A percentile compares a stretch with the other conserved stretches of the same genome.
Evolutionary conservation across 305 asterid genomes (phyloP).

Genomic region (Fraxinus floribunda): DNA sequence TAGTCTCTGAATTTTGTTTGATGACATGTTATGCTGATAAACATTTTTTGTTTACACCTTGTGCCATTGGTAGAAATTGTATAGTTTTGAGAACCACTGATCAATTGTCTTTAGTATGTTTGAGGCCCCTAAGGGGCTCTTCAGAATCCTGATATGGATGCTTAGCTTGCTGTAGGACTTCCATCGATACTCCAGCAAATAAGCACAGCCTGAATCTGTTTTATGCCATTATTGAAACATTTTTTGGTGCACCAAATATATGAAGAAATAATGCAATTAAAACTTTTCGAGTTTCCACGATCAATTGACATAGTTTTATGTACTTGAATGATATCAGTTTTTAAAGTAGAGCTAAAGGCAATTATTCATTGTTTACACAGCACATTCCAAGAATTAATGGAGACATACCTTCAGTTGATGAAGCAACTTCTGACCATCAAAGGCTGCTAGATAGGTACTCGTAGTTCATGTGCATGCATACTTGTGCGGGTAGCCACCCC

Average conservation of each 20-base stretch:
- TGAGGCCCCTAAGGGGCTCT: neutral
- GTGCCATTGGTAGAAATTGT: neutral
- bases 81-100: neutral
- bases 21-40: neutral
- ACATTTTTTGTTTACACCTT: neutral
- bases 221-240: neutral
- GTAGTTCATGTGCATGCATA: conserved; percentile 21
- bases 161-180: neutral
- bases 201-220: neutral
- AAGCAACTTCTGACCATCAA: conserved; percentile 95
- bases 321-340: neutral
- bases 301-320: conserved; percentile 14
- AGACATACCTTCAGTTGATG: conserved; percentile 91
- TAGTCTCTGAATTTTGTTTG: neutral
- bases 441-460: conserved; percentile 87
- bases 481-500: neutral
- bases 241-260: neutral
- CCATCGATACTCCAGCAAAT: neutral
- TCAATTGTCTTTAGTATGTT: neutral
- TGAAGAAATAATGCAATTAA: conserved; percentile 7
- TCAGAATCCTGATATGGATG: neutral
- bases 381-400: conserved; percentile 90
- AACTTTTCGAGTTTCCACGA: conserved; percentile 11
- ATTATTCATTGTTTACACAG: conserved; percentile 44
- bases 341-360: neutral